Conservation (phyloP, 495 filamentous ascomycete species). For the Acidomyces sp. region DNA sequence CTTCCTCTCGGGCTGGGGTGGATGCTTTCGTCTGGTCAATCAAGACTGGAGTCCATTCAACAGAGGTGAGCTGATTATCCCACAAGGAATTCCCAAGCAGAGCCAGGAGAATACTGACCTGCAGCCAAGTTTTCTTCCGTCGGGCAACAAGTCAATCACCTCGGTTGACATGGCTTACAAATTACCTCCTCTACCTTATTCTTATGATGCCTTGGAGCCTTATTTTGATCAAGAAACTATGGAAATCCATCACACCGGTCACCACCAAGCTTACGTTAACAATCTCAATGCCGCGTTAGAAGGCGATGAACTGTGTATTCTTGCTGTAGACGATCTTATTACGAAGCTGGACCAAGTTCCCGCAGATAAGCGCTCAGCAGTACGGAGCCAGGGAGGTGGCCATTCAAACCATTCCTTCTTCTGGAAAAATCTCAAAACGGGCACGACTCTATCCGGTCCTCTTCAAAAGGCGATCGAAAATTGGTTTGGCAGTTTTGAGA, state of each 20-base stretch:
- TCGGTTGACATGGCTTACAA: conserved; percentile 10
- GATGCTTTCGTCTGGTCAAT: conserved; percentile 5
- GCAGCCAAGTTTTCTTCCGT: background rate
- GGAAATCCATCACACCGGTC: conserved; percentile 31
- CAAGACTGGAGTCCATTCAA: background rate
- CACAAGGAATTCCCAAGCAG: background rate
- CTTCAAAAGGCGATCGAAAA: conserved; percentile 23
- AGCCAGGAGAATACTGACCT: background rate
- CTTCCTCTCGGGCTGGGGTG: conserved; percentile 4
- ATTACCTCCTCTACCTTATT: conserved; percentile 8
- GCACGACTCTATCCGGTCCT: conserved; percentile 15
- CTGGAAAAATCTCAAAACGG: conserved; percentile 29
- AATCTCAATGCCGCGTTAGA: conserved; percentile 28
- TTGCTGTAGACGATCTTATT: conserved; percentile 11
- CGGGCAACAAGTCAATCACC: background rate
- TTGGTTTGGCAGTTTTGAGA: conserved; percentile 24
- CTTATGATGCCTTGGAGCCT: conserved; percentile 27
- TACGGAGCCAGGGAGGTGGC: conserved; percentile 31
- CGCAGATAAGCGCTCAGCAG: conserved; percentile 14
- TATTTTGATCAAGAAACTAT: conserved; percentile 32
- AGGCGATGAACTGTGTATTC: conserved; percentile 22
- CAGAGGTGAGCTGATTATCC: background rate
- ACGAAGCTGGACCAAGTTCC: conserved; percentile 12
- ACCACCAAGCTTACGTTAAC: conserved; percentile 33
- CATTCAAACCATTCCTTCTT: conserved; percentile 34